Conservation (phyloP, 208 protist species). For the Angomonas deanei region DNA sequence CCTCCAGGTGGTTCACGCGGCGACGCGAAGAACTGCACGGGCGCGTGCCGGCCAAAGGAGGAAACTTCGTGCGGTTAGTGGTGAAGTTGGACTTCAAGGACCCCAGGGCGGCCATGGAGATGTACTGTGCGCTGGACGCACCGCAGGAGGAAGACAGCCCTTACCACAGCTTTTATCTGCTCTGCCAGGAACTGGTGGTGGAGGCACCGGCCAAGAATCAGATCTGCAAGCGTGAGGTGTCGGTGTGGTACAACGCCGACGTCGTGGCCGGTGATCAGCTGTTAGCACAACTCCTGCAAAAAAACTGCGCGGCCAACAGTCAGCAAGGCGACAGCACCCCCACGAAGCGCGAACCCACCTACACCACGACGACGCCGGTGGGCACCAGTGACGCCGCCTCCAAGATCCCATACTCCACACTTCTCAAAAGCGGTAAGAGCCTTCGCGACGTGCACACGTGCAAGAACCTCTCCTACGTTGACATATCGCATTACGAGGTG, state of each 20-base stretch:
- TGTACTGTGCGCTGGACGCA: constrained; percentile 7
- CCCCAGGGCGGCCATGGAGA: constrained; percentile 17
- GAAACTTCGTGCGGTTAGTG: constrained; percentile 11
- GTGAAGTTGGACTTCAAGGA: constrained; percentile 50
- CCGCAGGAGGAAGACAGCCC: not conserved
- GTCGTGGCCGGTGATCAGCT: constrained; percentile 9
- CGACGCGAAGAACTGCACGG: not conserved
- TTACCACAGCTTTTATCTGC: constrained; percentile 1
- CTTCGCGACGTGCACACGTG: not conserved
- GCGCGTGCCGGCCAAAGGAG: not conserved
- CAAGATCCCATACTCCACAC: too few relatives aligned
- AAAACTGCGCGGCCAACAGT: not conserved
- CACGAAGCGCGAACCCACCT: too few relatives aligned
- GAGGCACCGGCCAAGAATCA: not conserved
- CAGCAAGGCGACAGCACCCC: not conserved
- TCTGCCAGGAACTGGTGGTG: not conserved
- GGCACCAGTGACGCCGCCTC: too few relatives aligned
- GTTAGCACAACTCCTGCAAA: not conserved
- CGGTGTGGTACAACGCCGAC: constrained; percentile 53
- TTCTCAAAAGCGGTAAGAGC: not conserved
- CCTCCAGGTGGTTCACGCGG: constrained; percentile 13
- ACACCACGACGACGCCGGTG: too few relatives aligned
- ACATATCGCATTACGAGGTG: not conserved
- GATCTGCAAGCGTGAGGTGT: not conserved
- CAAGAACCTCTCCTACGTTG: not conserved